These are phyloP conservation scores for Phylloporus sp. DNA, from an alignment of 768 basidiomycete genomes.

Conservation along the genomic window DNA sequence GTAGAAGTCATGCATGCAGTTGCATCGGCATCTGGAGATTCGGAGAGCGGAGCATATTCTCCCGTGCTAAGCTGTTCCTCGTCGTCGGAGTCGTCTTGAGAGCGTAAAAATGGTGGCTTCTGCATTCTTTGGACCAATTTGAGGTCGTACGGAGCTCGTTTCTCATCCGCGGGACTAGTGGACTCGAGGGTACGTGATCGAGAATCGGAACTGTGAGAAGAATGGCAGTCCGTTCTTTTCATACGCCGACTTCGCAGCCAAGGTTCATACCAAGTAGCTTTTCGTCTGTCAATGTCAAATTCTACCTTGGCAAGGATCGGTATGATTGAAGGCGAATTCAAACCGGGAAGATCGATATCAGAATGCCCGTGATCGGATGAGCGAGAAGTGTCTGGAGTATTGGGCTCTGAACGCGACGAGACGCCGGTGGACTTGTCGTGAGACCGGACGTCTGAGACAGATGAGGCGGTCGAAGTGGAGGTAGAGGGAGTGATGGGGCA, in stretches of 20 bases:
- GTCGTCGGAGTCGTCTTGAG: conserved; percentile 21
- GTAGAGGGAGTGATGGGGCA: conserved; percentile 34
- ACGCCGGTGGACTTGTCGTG: conserved; percentile 45
- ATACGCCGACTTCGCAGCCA: conserved; percentile 66
- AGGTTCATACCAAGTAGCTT: conserved; percentile 81
- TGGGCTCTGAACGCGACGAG: conserved; percentile 40
- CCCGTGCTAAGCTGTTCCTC: conserved; percentile 25
- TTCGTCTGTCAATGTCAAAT: conserved; percentile 83
- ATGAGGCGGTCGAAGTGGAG: conserved; percentile 48
- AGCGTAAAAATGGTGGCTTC: conserved; percentile 32
- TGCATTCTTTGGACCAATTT: conserved; percentile 47
- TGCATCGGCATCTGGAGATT: conserved; percentile 25
- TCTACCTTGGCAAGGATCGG: conserved; percentile 92
- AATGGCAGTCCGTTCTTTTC: conserved; percentile 48
- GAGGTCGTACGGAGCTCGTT: conserved; percentile 43
- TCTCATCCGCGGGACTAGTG: conserved; percentile 23
- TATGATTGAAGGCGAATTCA: conserved; percentile 58
- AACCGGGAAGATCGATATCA: conserved; percentile 61
- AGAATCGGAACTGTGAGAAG: conserved; percentile 25
- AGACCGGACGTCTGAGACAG: conserved; percentile 44
- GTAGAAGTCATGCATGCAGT: conserved; percentile 37
- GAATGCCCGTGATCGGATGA: conserved; percentile 36
- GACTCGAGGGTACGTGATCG: conserved; percentile 20
- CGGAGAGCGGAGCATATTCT: conserved; percentile 29
- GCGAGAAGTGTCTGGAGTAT: conserved; percentile 53